A percentile compares a stretch with the other conserved stretches of the same genome.
Evolutionary conservation across 2,329 filamentous ascomycete genomes (phyloP).

Genomic region (Claviceps sp.): DNA sequence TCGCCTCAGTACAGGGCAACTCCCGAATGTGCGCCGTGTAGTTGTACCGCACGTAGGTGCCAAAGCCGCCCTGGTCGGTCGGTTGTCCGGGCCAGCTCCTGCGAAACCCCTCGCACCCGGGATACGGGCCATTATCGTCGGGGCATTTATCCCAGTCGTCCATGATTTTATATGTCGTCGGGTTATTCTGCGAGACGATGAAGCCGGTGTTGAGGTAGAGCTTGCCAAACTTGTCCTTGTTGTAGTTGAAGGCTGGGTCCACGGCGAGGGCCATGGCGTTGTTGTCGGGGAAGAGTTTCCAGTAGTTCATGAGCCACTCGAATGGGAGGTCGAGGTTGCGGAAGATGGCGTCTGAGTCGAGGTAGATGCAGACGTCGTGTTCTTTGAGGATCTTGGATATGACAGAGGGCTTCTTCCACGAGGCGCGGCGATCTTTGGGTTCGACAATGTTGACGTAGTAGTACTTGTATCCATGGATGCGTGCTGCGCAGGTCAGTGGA

Average conservation of each 20-base stretch:
- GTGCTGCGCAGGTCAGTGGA: slow-evolving; percentile 15
- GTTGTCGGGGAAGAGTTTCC: slow-evolving; percentile 24
- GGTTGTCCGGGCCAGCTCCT: slow-evolving; percentile 22
- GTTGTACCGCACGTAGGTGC: slow-evolving; percentile 29
- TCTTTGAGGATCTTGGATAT: slow-evolving; percentile 28
- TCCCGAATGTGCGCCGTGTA: slow-evolving; percentile 26
- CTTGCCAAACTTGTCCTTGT: slow-evolving; percentile 26
- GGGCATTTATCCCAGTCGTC: slow-evolving; percentile 33
- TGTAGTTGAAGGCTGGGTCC: slow-evolving; percentile 24
- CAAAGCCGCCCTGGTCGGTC: slow-evolving; percentile 31
- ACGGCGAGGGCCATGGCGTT: slow-evolving; percentile 29
- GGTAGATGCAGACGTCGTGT: slow-evolving; percentile 29
- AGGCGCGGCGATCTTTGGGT: slow-evolving; percentile 27
- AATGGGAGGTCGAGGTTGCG: slow-evolving; percentile 28
- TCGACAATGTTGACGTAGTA: slow-evolving; percentile 27
- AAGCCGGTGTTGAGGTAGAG: slow-evolving; percentile 38
- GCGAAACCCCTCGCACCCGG: slow-evolving; percentile 25
- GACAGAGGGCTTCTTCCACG: slow-evolving; percentile 32
- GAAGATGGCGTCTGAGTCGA: slow-evolving; percentile 33
- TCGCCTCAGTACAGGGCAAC: slow-evolving; percentile 28
- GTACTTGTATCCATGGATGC: slow-evolving; percentile 34
- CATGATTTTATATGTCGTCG: slow-evolving; percentile 32
- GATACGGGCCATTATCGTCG: slow-evolving; percentile 23
- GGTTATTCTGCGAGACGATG: slow-evolving; percentile 38
- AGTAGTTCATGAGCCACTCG: slow-evolving; percentile 35